Conservation (phyloP, 768 basidiomycete genomes). For the Gelatoporia subvermispora region DNA sequence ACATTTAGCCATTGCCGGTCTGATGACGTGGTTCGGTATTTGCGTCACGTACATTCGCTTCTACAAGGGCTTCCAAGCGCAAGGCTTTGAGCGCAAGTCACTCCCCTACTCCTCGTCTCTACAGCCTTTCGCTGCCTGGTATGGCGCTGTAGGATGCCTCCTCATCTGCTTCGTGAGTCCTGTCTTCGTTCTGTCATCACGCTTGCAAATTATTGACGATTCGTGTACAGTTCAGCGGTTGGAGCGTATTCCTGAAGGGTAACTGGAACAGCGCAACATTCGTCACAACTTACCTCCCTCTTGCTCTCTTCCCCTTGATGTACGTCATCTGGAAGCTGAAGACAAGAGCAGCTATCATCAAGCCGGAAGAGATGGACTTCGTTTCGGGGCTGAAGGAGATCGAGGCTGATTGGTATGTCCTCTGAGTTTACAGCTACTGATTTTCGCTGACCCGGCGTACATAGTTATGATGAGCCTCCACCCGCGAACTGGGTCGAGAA, state of each 20-base stretch:
- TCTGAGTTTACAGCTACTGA: not conserved
- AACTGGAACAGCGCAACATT: conserved; percentile 61
- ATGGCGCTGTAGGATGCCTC: conserved; percentile 28
- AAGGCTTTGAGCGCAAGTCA: conserved; percentile 65
- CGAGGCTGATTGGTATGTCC: conserved; percentile 19
- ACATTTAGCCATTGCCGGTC: conserved; percentile 34
- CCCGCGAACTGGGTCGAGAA: conserved; percentile 64
- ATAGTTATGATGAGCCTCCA: conserved; percentile 56
- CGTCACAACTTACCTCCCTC: conserved; percentile 77
- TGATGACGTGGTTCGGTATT: conserved; percentile 49
- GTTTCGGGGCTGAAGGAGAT: conserved; percentile 44
- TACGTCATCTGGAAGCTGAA: conserved; percentile 57
- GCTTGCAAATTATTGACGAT: not conserved
- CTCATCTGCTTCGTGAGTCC: conserved; percentile 60
- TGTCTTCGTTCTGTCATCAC: conserved; percentile 29
- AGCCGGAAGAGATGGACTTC: conserved; percentile 80
- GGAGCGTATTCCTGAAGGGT: conserved; percentile 46
- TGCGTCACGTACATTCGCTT: conserved; percentile 60
- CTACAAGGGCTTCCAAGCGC: conserved; percentile 73
- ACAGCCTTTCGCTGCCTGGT: conserved; percentile 74
- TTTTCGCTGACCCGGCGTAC: too few relatives aligned
- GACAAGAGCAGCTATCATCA: conserved; percentile 42
- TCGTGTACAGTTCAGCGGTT: conserved; percentile 41
- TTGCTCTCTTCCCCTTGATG: conserved; percentile 66
- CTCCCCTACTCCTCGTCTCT: conserved; percentile 68